A percentile compares a stretch with the other conserved stretches of the same genome.
phyloP scores from a whole-genome alignment of 352 stramenopile genomes.

The Salisapilia sapeloensis region DNA sequence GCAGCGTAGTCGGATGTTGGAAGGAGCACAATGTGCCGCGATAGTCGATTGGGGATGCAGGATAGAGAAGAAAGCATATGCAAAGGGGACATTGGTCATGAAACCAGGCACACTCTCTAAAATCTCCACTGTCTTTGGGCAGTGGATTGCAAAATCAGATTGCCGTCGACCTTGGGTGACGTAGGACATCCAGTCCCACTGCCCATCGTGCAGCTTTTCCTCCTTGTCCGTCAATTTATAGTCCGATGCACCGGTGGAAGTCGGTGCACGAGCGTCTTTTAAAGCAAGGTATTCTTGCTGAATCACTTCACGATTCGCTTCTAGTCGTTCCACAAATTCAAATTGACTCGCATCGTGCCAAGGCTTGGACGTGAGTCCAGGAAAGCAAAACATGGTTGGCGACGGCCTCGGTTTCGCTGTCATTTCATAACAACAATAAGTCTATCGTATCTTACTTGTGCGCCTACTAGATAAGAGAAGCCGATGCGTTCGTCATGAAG shows the following conservation, averaged over 20 bases:
- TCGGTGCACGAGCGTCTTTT: constrained; percentile 9
- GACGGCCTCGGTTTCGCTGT: constrained; percentile 56
- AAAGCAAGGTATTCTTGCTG: constrained; percentile 39
- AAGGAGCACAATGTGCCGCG: constrained; percentile 85
- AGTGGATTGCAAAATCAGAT: constrained; percentile 39
- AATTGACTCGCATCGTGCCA: constrained; percentile 51
- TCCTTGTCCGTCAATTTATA: constrained; percentile 59
- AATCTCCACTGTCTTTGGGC: constrained; percentile 44
- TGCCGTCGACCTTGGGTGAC: constrained; percentile 53
- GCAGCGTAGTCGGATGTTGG: constrained; percentile 90
- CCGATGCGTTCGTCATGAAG: background rate
- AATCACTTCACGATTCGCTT: constrained; percentile 40
- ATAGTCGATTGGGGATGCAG: constrained; percentile 84
- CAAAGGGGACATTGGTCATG: constrained; percentile 84
- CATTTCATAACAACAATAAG: background rate
- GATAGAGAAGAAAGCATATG: constrained; percentile 93
- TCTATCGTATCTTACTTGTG: background rate
- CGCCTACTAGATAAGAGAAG: background rate
- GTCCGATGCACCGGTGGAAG: constrained; percentile 10
- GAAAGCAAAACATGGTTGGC: constrained; percentile 69
- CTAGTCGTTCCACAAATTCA: constrained; percentile 28
- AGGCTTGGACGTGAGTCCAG: constrained; percentile 33
- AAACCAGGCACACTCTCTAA: constrained; percentile 70
- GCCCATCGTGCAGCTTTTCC: constrained; percentile 54
- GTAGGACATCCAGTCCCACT: constrained; percentile 91